These are phyloP conservation scores for Euphrasia confusa DNA, from an alignment of 257 asterid genomes.

Conservation along the genomic window DNA sequence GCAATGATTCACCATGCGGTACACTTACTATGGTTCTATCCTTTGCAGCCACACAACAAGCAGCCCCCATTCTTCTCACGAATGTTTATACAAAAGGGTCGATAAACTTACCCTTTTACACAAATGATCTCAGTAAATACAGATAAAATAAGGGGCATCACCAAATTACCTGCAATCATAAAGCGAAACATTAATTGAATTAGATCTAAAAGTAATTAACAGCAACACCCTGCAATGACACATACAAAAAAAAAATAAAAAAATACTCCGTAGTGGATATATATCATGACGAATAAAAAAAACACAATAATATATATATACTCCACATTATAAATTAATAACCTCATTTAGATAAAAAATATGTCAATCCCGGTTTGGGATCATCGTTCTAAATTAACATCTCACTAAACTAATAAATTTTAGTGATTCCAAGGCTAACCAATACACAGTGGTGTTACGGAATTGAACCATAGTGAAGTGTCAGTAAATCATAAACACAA, in stretches of 20 bases:
- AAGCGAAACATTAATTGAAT: not conserved
- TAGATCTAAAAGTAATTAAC: no score
- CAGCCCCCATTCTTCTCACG: slow-evolving; percentile 68
- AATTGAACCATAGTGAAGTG: not conserved
- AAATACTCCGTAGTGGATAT: not conserved
- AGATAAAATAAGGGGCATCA: slow-evolving; percentile 1
- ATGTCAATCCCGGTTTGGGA: no score
- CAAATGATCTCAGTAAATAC: slow-evolving; percentile 14
- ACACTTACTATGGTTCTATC: slow-evolving; percentile 57
- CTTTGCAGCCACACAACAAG: slow-evolving; percentile 80
- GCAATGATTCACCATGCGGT: slow-evolving; percentile 43
- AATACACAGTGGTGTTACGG: not conserved
- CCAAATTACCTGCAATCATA: slow-evolving; percentile 27
- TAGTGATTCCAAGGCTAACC: not conserved
- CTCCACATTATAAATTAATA: no score
- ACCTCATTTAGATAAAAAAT: no score
- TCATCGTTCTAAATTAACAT: no score
- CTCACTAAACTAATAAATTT: no score
- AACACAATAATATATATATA: no score
- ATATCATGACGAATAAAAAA: not conserved
- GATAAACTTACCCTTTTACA: slow-evolving; percentile 19
- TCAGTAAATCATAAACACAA: not conserved
- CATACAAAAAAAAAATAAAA: not conserved
- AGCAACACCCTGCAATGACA: not conserved
- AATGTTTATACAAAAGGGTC: slow-evolving; percentile 5